Evolutionary conservation across 192 early-diverging fungal genomes (phyloP), one percentile per base, ranked within the genome.

Genomic region (Fimicolochytrium jonesii): DNA sequence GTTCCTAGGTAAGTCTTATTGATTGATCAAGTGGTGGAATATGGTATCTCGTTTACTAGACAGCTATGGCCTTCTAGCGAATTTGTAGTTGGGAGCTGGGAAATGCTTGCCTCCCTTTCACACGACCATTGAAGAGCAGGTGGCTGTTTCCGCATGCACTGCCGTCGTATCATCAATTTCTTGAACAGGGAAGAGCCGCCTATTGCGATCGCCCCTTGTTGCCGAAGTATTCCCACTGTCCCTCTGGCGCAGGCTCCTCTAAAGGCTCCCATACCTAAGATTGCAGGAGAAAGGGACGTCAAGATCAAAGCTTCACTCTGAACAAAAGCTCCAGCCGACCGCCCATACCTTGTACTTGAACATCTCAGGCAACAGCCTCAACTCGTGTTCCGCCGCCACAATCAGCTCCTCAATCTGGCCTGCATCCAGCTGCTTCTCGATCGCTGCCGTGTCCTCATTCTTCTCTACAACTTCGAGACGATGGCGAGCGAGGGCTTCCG

Each of bases 371-470:
- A 91, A 81, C 35, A 97, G 77, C 61, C 81, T 85, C 54, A 92
- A 77, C 71, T 97, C 95, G 43, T 91, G 91, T 59, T 92, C 78
- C 6, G 95, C 95, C 68, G 90, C 90, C 35, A 73, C 64, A 57
- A 95, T 87, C 4, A 97, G 75, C 80, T 97, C 92, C 72, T 97
- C 95, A 61, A 97, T 89, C 76, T 92, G 90, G 30, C 93, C 93
- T 32, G 75, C 83, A 62, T 76, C 76, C 30, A 94, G 77, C 42
- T 83, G 68, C 64, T 82, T 56, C 76, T 97, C 95, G 66, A 94
- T 92, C 66, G 83, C 80, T 39, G 62, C 44, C 41, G 89, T 71
- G 54, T 90, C 85, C 58, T 88, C 85, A 52, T 83, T 86, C 32
- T 77, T 68, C 69, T 95, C 81, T 23, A 89, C 88, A 59, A 94